Base-by-base conservation (phyloP, 768 basidiomycete genomes). In the Psilocybe subaeruginosa region DNA sequence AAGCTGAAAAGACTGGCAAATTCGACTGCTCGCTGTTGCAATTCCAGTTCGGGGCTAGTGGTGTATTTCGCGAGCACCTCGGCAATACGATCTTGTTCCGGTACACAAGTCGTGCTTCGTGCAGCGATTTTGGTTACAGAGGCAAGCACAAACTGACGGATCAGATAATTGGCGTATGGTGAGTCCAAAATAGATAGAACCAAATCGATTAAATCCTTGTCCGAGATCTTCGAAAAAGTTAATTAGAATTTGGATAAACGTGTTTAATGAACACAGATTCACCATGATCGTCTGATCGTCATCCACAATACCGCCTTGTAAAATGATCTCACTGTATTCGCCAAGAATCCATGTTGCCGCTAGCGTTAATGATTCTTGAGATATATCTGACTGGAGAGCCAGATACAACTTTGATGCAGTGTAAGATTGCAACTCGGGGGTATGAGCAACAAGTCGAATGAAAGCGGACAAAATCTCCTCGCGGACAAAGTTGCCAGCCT, bases 401-500 rank as follows among this genome's bases (percentile, higher is more conserved):
- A 88, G 81, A 72, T 93, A 99, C 8, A 99, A 77, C 69, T 92
- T 92, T 55, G 95, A 97, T 4, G 94, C 87, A 0, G 95, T 97
- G 74, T 99, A 99, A 2, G 89, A 88, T 75, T 99, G 97, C 19
- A 99, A 80, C 72, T 99, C 97, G 0, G 97, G 95, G 0, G 97
- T 99, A 73, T 99, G 95, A 29, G 93, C 93, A 0, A 98, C 95
- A 30, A 99, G 85, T 27, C 97, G 90, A 66, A 99, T 93, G 76
- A 99, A 99, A 1, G 91, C 88, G 0, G 97, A 93, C 17, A 99
- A 75, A 47, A 98, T 93, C 72, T 99, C 97, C 74, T 99, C 97
- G 63, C 95, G 85, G 19, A 99, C 97, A 68, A 93, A 98, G 76
- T 99, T 99, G 41, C 97, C 97, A 17, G 97, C 97, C 96, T 98